These are phyloP conservation scores for Flaveria floridana DNA, from an alignment of 140 eudicot genomes.

Conservation along the genomic window DNA sequence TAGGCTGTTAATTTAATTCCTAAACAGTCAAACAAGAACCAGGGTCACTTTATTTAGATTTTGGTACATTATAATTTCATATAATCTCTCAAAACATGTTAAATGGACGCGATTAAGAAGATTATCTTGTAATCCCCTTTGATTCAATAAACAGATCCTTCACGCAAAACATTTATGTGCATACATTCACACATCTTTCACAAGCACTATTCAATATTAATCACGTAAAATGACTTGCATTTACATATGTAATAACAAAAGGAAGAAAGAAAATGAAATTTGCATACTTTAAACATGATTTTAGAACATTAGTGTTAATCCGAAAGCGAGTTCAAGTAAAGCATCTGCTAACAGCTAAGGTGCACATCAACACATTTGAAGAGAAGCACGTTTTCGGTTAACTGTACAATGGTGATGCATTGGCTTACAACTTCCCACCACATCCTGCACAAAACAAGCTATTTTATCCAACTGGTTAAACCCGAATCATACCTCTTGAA, in stretches of 20 bases:
- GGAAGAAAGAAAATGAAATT: background rate
- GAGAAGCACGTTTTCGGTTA: slow-evolving; percentile 36
- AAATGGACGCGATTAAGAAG: too few species aligned
- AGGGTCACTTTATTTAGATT: too few species aligned
- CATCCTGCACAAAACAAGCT: slow-evolving; percentile 36
- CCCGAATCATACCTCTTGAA: slow-evolving; percentile 30
- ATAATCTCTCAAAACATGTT: too few species aligned
- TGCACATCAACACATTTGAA: slow-evolving; percentile 30
- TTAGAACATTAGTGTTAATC: slow-evolving; percentile 34
- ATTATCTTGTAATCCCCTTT: too few species aligned
- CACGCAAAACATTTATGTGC: background rate
- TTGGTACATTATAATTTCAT: too few species aligned
- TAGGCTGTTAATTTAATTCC: too few species aligned
- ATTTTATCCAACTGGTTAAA: slow-evolving; percentile 32
- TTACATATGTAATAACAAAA: background rate
- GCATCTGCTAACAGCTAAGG: slow-evolving; percentile 33
- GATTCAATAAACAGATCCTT: too few species aligned
- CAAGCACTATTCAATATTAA: background rate
- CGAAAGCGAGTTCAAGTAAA: slow-evolving; percentile 22
- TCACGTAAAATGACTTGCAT: background rate
- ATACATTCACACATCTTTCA: background rate
- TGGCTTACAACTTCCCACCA: slow-evolving; percentile 35
- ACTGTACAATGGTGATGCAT: slow-evolving; percentile 45
- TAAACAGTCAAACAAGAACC: too few species aligned
- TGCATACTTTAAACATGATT: slow-evolving; percentile 26